phyloP scores from a whole-genome alignment of 495 filamentous ascomycete species.

The Aspergillus nidulans region DNA sequence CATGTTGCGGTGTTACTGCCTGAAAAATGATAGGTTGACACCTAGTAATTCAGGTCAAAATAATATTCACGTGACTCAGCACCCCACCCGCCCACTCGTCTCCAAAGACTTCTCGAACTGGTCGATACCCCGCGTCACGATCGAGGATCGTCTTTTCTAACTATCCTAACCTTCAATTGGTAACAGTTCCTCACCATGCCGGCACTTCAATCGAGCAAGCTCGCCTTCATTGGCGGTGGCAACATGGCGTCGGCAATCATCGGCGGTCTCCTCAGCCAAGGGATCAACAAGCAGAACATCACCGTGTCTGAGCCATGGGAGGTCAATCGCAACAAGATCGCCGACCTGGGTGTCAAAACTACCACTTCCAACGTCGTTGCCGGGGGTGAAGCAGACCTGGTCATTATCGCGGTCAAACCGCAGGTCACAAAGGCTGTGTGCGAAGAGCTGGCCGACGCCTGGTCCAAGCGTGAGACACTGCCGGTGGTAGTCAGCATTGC shows the following conservation, averaged over 20 bases:
- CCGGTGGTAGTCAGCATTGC: constrained; percentile 44
- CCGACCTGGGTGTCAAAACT: constrained; percentile 77
- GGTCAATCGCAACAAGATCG: constrained; percentile 76
- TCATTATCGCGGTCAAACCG: constrained; percentile 69
- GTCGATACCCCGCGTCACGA: not conserved
- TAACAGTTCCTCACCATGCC: constrained; percentile 17
- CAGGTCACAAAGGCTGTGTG: constrained; percentile 82
- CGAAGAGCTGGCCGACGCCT: constrained; percentile 83
- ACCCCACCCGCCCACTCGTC: not conserved
- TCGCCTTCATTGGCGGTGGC: constrained; percentile 43
- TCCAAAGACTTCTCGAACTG: not conserved
- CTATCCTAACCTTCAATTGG: too few species aligned
- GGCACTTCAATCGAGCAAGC: constrained; percentile 34
- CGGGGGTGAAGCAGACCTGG: constrained; percentile 90
- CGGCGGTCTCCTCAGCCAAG: constrained; percentile 32
- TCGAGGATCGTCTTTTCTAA: too few species aligned
- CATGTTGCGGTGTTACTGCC: not conserved
- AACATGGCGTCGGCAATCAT: constrained; percentile 46
- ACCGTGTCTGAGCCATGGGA: constrained; percentile 79
- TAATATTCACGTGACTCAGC: not conserved
- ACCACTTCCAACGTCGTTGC: constrained; percentile 83
- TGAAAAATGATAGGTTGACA: not conserved
- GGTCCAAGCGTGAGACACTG: constrained; percentile 65
- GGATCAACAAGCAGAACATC: constrained; percentile 39
- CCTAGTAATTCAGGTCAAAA: too few species aligned